Evolutionary conservation across 257 asterid species (phyloP).

Genomic region (Petunia secreta): DNA sequence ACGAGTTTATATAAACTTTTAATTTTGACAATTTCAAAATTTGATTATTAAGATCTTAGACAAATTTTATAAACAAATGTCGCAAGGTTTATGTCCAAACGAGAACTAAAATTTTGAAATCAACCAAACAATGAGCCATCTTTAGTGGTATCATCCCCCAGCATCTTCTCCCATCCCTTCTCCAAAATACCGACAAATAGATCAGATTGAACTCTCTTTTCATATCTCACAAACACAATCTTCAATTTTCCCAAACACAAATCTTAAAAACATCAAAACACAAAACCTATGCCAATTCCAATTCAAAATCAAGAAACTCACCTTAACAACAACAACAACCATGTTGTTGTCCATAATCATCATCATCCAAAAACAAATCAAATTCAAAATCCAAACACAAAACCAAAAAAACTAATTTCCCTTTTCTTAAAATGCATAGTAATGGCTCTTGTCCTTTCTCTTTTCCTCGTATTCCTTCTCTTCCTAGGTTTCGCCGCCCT

Average conservation of each 20-base stretch:
- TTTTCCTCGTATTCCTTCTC: constrained; percentile 81
- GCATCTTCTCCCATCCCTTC: constrained; percentile 3
- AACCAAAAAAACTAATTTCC: constrained; percentile 54
- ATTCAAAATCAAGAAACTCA: constrained; percentile 5
- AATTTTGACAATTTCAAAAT: too few relatives aligned
- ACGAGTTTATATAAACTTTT: too few relatives aligned
- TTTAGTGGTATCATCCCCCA: not conserved
- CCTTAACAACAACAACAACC: constrained; percentile 23
- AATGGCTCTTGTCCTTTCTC: constrained; percentile 61
- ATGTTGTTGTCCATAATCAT: constrained; percentile 23
- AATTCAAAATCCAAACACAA: constrained; percentile 34
- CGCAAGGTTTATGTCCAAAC: too few relatives aligned
- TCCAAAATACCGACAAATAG: constrained; percentile 9
- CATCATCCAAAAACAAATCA: constrained; percentile 11
- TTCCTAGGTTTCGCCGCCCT: constrained; percentile 87
- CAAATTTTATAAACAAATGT: too few relatives aligned
- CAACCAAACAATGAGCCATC: not conserved
- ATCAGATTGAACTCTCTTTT: not conserved
- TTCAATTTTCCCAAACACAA: not conserved
- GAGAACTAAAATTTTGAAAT: not conserved
- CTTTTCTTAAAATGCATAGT: constrained; percentile 68
- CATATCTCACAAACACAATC: not conserved
- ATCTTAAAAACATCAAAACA: not conserved
- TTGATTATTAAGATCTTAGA: too few relatives aligned
- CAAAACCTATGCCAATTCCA: constrained; percentile 3